A percentile compares a stretch with the other conserved stretches of the same genome.
Conservation (phyloP, 1,284 basidiomycete genomes). For the Ustilago cynodontis region DNA sequence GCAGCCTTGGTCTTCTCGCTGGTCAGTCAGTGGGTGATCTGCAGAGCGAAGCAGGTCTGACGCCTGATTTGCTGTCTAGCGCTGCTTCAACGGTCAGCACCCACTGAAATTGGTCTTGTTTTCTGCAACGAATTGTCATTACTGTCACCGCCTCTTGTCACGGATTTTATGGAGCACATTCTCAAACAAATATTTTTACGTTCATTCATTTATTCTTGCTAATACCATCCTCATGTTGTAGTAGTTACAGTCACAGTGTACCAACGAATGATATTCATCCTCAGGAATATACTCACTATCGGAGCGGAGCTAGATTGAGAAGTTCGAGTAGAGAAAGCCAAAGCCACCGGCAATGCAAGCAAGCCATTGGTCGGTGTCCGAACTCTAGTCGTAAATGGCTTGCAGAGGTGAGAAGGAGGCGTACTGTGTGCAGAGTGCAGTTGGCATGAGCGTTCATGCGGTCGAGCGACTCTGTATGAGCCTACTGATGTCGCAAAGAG, state of each 20-base stretch:
- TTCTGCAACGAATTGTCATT: background rate
- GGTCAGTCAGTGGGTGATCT: background rate
- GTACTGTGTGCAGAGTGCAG: background rate
- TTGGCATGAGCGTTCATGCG: background rate
- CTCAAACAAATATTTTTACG: background rate
- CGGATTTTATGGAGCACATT: background rate
- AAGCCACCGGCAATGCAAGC: too few species aligned
- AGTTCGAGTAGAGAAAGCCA: too few species aligned
- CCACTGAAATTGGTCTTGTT: background rate
- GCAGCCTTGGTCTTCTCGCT: background rate
- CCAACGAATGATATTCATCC: background rate
- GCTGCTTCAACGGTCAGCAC: conserved; percentile 20
- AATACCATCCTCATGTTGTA: background rate
- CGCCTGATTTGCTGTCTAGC: conserved; percentile 12
- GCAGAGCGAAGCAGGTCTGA: conserved; percentile 7
- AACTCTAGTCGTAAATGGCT: conserved; percentile 1
- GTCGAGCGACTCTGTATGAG: background rate
- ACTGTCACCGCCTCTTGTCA: background rate
- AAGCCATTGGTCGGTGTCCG: background rate
- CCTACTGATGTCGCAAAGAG: too few species aligned
- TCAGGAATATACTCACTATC: too few species aligned
- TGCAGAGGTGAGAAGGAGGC: background rate
- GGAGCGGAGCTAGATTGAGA: too few species aligned
- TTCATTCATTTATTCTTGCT: background rate
- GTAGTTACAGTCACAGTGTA: background rate